Evolutionary conservation across 306 rosid species (phyloP).

Genomic region (Cicer yamashitae): DNA sequence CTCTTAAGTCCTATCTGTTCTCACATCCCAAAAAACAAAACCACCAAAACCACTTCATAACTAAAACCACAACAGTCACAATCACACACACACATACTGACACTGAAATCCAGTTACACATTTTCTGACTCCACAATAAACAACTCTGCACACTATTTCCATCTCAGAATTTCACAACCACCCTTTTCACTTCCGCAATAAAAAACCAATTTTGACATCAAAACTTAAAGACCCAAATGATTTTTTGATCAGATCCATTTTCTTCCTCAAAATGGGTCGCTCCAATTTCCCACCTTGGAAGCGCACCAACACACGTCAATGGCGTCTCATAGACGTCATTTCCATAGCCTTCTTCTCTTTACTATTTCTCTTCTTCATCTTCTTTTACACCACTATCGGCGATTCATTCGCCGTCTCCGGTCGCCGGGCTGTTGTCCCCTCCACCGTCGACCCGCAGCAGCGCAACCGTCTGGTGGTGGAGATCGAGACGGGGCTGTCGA

Average conservation of each 20-base stretch:
- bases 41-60: neutral
- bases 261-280: conserved; percentile 66
- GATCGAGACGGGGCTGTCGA: conserved; percentile 61
- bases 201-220: conserved; percentile 19
- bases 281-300: conserved; percentile 71
- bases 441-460: conserved; percentile 74
- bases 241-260: conserved; percentile 61
- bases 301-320: conserved; percentile 65
- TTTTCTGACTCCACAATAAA: neutral
- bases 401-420: conserved; percentile 91
- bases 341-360: conserved; percentile 66
- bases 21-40: conserved; percentile 18
- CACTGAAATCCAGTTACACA: neutral
- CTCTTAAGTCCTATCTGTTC: neutral
- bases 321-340: conserved; percentile 79
- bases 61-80: neutral
- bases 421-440: conserved; percentile 68
- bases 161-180: neutral
- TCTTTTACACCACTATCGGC: conserved; percentile 75
- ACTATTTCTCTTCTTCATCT: conserved; percentile 71
- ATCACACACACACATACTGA: neutral
- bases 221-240: conserved; percentile 45
- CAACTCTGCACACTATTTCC: conserved; percentile 1
- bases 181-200: neutral
- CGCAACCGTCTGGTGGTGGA: conserved; percentile 63